Evolutionary conservation across 768 basidiomycete genomes (phyloP), one percentile per base, ranked within the genome.

Genomic region (Hemileccinum impolitum): DNA sequence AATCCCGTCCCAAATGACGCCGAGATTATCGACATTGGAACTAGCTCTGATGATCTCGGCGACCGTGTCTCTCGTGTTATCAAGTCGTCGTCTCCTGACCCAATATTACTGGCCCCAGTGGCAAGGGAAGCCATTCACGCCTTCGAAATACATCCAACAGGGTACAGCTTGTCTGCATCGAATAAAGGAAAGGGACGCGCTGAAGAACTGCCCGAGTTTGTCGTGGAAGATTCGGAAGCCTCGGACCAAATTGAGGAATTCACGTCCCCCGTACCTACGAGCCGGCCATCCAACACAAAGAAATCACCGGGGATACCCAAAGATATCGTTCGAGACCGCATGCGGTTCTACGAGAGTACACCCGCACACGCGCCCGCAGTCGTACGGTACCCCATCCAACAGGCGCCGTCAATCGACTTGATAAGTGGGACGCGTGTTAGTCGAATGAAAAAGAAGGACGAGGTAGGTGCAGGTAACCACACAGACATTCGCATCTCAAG

Each of bases 121-220:
- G n/a, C n/a, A n/a, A n/a, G 11, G 28, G 9, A 30, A 30, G 4
- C 9, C 11, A 0, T 2, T 13, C 66, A 69, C 46, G 9, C 41
- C 14, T 70, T 67, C 34, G 48, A 60, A 6, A 64, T 46, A 17
- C 45, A 8, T 39, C 68, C 66, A n/a, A 28, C 35, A 12, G 31
- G 44, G 19, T 18, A 30, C 36, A 48, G 26, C 23, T 31, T 13
- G 42, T 5, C 36, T 21, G 34, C 36, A 4, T 39, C 43, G 21
- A 46, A 42, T 13, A 66, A 66, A 37, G 64, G 65, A 18, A 69
- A 63, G 53, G 46, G 44, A 23, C 63, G 53, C 15, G 57, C 55
- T 23, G 39, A 39, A 34, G 57, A 56, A 11, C 12, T 18, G n/a
- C 21, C 42, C 2, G 39, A 53, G 11, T 18, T 50, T 2, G 38